Base-by-base conservation (phyloP, 306 rosid genomes). In the Myrica gale region DNA sequence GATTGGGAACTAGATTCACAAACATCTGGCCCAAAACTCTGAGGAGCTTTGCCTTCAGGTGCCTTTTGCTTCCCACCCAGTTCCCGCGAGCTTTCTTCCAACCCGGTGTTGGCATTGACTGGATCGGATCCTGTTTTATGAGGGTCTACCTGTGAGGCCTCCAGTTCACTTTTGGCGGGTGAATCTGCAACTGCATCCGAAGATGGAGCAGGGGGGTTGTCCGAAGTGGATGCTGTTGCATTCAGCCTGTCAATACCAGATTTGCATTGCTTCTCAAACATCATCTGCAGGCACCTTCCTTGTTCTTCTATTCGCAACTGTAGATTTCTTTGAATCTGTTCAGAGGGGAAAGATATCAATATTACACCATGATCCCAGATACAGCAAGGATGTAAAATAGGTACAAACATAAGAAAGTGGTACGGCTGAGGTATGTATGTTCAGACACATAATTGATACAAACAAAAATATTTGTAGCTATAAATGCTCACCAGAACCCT, bases 261-360 rank as follows among this genome's bases (percentile, higher is more conserved):
- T 71, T 85, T 82, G 84, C 85, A 82, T 75, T 94, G 98, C 81
- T 92, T 88, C 87, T 96, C 98, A 79, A 96, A 92, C 94, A 96
- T 92, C 96, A 85, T 92, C 73, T 96, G 99, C 71, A 96, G 97
- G 82, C 78, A 85, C 86, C 87, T 88, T 72, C 99, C 99, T 77
- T 96, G 99, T 77, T 96, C 99, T 89, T 96, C 99, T 79, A 96
- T 92, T 73, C 99, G 88, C 84, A 96, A 69, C 85, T 96, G 99
- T 73, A 96, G 88, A 84, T 87, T 96, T 84, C 99, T 87, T 89
- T 96, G 99, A 77, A 91, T 91, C 97, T 91, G 81, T 65, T 66
- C 65, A 41, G 37, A 46, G 17, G 20, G 1, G 42, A 79, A 61
- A 74, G 9, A 77, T 15, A 42, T 15, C 45, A 16, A 71, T 74